Conservation (phyloP, 1,284 basidiomycete genomes). For the Leucoagaricus sp. region DNA sequence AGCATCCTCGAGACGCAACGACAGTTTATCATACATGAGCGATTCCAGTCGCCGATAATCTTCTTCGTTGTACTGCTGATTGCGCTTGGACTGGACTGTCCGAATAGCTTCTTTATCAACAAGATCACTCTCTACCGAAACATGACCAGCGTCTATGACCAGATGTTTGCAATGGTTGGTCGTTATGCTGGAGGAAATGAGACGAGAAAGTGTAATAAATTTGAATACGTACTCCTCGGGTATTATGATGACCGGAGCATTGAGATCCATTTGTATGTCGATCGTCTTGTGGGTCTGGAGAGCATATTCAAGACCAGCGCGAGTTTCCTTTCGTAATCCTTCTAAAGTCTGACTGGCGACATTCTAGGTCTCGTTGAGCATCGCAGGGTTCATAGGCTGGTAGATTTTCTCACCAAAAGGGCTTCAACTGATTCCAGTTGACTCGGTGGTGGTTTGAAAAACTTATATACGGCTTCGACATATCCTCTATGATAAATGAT, state of each 20-base stretch:
- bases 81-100: slow-evolving; percentile 84
- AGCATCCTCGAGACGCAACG: slow-evolving; percentile 84
- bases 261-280: slow-evolving; percentile 94
- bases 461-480: slow-evolving; percentile 89
- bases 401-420: slow-evolving; percentile 58
- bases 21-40: slow-evolving; percentile 96
- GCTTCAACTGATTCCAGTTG: slow-evolving; percentile 96
- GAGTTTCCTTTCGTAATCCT: slow-evolving; percentile 92
- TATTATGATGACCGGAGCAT: slow-evolving; percentile 96
- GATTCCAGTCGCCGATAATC: slow-evolving; percentile 90
- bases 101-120: slow-evolving; percentile 84
- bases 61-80: slow-evolving; percentile 85
- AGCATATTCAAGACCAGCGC: slow-evolving; percentile 94
- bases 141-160: slow-evolving; percentile 96
- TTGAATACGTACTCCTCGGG: slow-evolving; percentile 78
- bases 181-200: slow-evolving; percentile 52
- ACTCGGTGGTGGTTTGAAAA: slow-evolving; percentile 94
- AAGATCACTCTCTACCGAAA: slow-evolving; percentile 89
- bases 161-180: slow-evolving; percentile 82
- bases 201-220: slow-evolving; percentile 14
- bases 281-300: slow-evolving; percentile 94
- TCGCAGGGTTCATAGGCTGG: neutral
- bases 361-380: slow-evolving; percentile 51
- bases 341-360: slow-evolving; percentile 95
- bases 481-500: slow-evolving; percentile 97